Evolutionary conservation across 2,329 filamentous ascomycete genomes (phyloP).

Genomic region (Aureobasidium zeae): DNA sequence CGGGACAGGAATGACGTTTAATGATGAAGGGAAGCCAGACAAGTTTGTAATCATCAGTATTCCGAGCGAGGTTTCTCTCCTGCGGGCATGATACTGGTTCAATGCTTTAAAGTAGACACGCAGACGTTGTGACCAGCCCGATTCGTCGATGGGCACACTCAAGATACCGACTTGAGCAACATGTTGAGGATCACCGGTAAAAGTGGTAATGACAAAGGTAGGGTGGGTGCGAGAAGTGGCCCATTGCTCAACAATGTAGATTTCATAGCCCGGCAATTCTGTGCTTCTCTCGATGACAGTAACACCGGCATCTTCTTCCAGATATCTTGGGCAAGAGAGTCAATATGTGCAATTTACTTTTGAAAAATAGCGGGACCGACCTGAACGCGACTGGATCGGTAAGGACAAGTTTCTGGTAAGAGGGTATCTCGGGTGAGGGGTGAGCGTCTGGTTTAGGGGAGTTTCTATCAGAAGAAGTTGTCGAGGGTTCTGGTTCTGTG

Average conservation of each 20-base stretch:
- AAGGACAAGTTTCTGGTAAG: constrained; percentile 52
- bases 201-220: constrained; percentile 85
- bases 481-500: background rate
- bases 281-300: constrained; percentile 63
- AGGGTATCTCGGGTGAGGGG: background rate
- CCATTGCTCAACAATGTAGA: constrained; percentile 97
- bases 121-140: constrained; percentile 67
- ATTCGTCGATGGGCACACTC: constrained; percentile 70
- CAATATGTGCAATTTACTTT: constrained; percentile 30
- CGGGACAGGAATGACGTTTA: constrained; percentile 86
- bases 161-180: constrained; percentile 71
- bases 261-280: constrained; percentile 72
- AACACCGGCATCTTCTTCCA: constrained; percentile 75
- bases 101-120: constrained; percentile 79
- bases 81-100: constrained; percentile 73
- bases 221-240: constrained; percentile 84
- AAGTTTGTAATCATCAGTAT: constrained; percentile 91
- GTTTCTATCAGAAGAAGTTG: background rate
- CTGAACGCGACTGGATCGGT: constrained; percentile 57
- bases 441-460: constrained; percentile 8
- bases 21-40: constrained; percentile 78
- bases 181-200: constrained; percentile 77
- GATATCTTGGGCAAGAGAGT: constrained; percentile 41
- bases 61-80: constrained; percentile 72
- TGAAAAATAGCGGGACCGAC: constrained; percentile 20